Conservation (phyloP, 2,329 filamentous ascomycete genomes). For the Zymoseptoria tritici region DNA sequence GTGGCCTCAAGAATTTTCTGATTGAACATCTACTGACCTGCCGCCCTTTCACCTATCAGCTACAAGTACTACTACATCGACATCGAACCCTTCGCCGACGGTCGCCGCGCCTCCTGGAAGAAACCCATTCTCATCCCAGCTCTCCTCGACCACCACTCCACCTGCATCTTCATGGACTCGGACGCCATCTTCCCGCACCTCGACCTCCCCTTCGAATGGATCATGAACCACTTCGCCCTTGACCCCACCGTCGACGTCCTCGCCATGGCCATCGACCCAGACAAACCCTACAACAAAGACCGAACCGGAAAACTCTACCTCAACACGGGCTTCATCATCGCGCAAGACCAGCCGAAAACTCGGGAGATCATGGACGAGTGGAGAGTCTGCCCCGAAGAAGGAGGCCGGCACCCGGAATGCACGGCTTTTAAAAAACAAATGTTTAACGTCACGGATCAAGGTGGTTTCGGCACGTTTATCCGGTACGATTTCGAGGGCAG, state of each 20-base stretch:
- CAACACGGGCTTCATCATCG: conserved; percentile 7
- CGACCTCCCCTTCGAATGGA: conserved; percentile 7
- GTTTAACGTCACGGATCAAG: conserved; percentile 4
- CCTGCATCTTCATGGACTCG: conserved; percentile 7
- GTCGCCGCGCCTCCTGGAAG: conserved; percentile 4
- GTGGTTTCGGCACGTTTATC: conserved; percentile 5
- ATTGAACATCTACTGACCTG: not conserved
- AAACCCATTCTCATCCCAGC: conserved; percentile 3
- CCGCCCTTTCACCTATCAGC: not conserved
- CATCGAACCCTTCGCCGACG: conserved; percentile 1
- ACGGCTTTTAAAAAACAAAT: not conserved
- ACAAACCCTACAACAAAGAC: not conserved
- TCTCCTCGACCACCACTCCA: conserved; percentile 3
- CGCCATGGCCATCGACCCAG: conserved; percentile 3
- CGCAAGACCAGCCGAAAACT: conserved; percentile 1
- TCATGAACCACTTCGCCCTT: conserved; percentile 6
- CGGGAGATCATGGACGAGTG: conserved; percentile 5
- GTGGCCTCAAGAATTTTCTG: not conserved
- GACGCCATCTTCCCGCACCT: conserved; percentile 6
- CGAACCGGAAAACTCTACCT: not conserved
- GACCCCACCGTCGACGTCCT: conserved; percentile 2
- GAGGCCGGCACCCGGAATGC: conserved; percentile 1
- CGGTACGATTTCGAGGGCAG: conserved; percentile 4
- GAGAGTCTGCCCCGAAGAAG: conserved; percentile 4
- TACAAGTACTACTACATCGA: conserved; percentile 9